These are phyloP conservation scores for Talaromyces liani DNA, from an alignment of 495 filamentous ascomycete genomes.

Conservation along the genomic window DNA sequence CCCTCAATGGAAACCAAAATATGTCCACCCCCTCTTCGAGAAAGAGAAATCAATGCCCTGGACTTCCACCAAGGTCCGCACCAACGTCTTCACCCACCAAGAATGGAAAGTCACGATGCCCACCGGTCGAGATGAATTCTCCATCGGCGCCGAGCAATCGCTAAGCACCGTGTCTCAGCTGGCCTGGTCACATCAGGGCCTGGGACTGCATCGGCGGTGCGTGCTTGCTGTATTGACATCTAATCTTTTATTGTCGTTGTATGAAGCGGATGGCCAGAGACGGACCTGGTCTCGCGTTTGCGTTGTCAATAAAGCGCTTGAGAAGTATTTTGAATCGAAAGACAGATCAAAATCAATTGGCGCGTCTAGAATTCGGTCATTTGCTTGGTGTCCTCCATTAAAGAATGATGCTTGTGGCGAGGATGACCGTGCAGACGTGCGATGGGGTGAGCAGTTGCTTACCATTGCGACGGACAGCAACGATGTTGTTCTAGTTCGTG, in stretches of 20 bases:
- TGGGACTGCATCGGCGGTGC: conserved; percentile 49
- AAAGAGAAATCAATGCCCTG: conserved; percentile 15
- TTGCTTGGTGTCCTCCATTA: conserved; percentile 33
- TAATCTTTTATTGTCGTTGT: conserved; percentile 44
- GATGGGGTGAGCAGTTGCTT: conserved; percentile 37
- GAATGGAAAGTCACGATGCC: conserved; percentile 45
- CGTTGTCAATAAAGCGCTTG: conserved; percentile 32
- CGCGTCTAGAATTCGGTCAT: conserved; percentile 30
- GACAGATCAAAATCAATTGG: conserved; percentile 9
- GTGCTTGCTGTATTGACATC: conserved; percentile 54
- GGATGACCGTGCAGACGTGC: conserved; percentile 7
- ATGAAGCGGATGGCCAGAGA: conserved; percentile 29
- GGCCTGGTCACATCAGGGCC: conserved; percentile 55
- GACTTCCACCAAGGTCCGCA: conserved; percentile 36
- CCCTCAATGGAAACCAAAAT: conserved; percentile 9
- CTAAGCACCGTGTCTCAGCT: conserved; percentile 41
- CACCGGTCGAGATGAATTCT: conserved; percentile 41
- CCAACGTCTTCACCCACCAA: conserved; percentile 44
- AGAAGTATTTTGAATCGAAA: conserved; percentile 13
- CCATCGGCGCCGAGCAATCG: conserved; percentile 58
- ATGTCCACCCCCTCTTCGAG: conserved; percentile 6
- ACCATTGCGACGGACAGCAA: conserved; percentile 35
- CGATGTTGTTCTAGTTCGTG: conserved; percentile 27
- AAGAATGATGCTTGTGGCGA: conserved; percentile 14
- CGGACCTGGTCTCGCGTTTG: conserved; percentile 37